Evolutionary conservation across 495 filamentous ascomycete species (phyloP), one percentile per base, ranked within the genome.

Genomic region (Penicillium taxi): DNA sequence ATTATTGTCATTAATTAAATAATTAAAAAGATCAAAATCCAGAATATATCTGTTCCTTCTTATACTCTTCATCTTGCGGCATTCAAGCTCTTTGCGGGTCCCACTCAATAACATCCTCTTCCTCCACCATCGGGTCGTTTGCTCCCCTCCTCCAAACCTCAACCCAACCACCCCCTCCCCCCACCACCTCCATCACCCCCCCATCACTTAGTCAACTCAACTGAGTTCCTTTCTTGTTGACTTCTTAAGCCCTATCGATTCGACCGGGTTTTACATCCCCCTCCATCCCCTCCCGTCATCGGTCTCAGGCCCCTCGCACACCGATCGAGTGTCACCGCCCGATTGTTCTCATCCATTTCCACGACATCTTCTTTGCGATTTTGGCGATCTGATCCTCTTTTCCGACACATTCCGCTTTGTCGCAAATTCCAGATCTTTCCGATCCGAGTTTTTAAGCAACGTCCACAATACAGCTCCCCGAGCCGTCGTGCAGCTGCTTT

Each of bases 51-150:
- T n/a, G n/a, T n/a, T n/a, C n/a, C n/a, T n/a, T n/a, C n/a, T n/a
- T n/a, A n/a, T n/a, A n/a, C n/a, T n/a, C n/a, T n/a, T n/a, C n/a
- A n/a, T n/a, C n/a, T n/a, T n/a, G n/a, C n/a, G n/a, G n/a, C n/a
- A n/a, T n/a, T 41, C 48, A 47, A 53, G 49, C 52, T 56, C 36
- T 44, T 32, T 32, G 47, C 38, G 37, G 52, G 53, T 37, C 28
- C 52, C 52, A 52, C 48, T 50, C 46, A n/a, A 40, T 45, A 52
- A 52, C 48, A 45, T 13, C 33, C 33, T 24, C 22, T n/a, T n/a
- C n/a, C 22, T 37, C 32, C 41, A 25, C 23, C 25, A 45, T 35
- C 41, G 32, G 45, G 28, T 45, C 44, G 39, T 48, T 48, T 51
- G 48, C 50, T 44, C 38, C 38, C 41, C 39, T n/a, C 41, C 38